Evolutionary conservation across 148 eudicot genomes (phyloP).

Genomic region (Rhododendron vialii): DNA sequence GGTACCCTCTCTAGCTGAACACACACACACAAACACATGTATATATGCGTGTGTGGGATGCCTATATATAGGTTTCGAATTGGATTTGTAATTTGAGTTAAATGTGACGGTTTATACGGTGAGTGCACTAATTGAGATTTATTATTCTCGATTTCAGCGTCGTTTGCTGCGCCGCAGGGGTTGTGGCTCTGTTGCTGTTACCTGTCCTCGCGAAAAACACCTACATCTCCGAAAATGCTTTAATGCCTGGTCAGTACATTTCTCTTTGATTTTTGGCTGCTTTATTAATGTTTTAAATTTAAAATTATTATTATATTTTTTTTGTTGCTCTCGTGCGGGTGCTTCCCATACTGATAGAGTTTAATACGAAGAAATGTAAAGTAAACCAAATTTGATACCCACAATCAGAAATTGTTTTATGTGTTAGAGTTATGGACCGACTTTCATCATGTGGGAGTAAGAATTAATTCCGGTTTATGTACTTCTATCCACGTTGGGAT

Average conservation of each 20-base stretch:
- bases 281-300: background rate
- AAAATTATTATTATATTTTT: background rate
- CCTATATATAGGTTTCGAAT: background rate
- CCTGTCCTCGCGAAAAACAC: slow-evolving; percentile 88
- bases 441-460: background rate
- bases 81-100: background rate
- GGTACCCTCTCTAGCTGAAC: slow-evolving; percentile 31
- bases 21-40: background rate
- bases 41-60: background rate
- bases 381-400: background rate
- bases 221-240: slow-evolving; percentile 87
- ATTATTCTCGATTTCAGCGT: slow-evolving; percentile 36
- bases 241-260: slow-evolving; percentile 77
- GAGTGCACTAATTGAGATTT: background rate
- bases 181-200: slow-evolving; percentile 70
- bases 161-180: slow-evolving; percentile 64
- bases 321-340: background rate
- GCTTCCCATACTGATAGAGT: background rate
- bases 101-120: background rate
- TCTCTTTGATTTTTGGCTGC: background rate
- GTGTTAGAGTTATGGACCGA: background rate
- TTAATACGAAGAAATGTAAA: background rate
- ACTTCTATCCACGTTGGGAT: background rate
- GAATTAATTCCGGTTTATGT: background rate
- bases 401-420: too few relatives aligned